Base-by-base conservation (phyloP, 306 rosid genomes). In the Cajanus cajan region DNA sequence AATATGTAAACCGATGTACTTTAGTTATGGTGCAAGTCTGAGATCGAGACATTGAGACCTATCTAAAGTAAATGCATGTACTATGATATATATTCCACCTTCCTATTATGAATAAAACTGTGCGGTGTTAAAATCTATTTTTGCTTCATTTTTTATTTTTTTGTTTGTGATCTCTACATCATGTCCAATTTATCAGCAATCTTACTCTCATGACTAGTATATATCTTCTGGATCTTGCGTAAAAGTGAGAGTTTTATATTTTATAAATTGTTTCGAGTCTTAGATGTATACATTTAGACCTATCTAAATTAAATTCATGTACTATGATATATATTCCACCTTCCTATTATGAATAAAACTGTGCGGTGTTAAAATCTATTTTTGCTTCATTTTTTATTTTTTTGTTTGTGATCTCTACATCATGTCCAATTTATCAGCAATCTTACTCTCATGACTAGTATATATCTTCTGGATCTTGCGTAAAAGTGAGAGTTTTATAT, bases 101-200 rank as follows among this genome's bases (percentile, higher is more conserved):
- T 55, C 14, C 28, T 73, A 15, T 73, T n/a, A 74, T 67, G 5
- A 76, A 76, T 74, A 81, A 81, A 67, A 57, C 15, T 67, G 45
- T 21, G 74, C n/a, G 61, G 22, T 52, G 57, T 51, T 24, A 7
- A 63, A 72, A 36, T 62, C 15, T 13, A 16, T 6, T 80, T n/a
- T 22, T 39, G 36, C 54, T 62, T 72, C 71, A 34, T 45, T 63
- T 5, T 64, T 5, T 34, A n/a, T n/a, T 45, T 8, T 19, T 43
- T 21, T 31, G 1, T 45, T 59, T 48, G 15, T 6, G 36, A 66
- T 64, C 6, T 15, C 16, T 34, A 1, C 31, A 4, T 36, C 21
- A 18, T 12, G 44, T 34, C 11, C 45, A 28, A 15, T 48, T 70
- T 48, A 47, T 8, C 45, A n/a, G 15, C 43, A 47, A 45, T 41